Base-by-base conservation (phyloP, 192 early-diverging fungal genomes). In the Coemansia aciculifera region DNA sequence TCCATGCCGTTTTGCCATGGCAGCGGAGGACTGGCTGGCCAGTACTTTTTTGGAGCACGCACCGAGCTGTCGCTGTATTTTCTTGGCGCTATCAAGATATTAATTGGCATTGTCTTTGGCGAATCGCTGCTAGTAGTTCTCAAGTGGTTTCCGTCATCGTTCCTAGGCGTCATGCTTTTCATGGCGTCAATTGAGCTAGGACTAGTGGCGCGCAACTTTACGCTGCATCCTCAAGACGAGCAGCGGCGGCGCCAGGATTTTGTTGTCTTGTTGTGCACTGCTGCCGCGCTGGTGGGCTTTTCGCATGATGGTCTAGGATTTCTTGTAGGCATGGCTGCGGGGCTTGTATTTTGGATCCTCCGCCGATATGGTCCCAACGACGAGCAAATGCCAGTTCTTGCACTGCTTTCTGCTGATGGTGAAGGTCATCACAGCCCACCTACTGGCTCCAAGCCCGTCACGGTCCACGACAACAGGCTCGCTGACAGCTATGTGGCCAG, bases 21-120 rank as follows among this genome's bases (percentile, higher is more conserved):
- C 31, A 91, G 91, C 38, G 95, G 95, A 23, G 95, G 95, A 23
- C 81, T 97, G n/a, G 93, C 93, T n/a, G 95, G 90, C 6, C 94
- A 97, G 79, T 94, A 95, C 73, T 90, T 93, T 8, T 97, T 97
- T 79, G 95, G 95, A 56, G 93, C 95, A 17, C 87, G 95, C 52
- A 86, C 91, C 1, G 91, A 89, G 61, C 84, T 91, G 32, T 91
- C 91, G 38, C 84, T 97, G 66, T 85, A 92, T 49, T 56, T 93
- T 57, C 83, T 97, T 19, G 95, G 95, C 23, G 39, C 78, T 2
- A 59, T 86, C 78, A 97, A 95, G 69, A 84, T 97, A n/a, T 42
- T 91, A 0, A 37, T 91, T 6, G 94, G 93, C 32, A 83, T 94
- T n/a, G 72, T 94, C 48, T 93, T 95, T 85, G 93, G 94, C 34